Evolutionary conservation across 148 eudicot species (phyloP).

Genomic region (Tetragonia tetragonoides): DNA sequence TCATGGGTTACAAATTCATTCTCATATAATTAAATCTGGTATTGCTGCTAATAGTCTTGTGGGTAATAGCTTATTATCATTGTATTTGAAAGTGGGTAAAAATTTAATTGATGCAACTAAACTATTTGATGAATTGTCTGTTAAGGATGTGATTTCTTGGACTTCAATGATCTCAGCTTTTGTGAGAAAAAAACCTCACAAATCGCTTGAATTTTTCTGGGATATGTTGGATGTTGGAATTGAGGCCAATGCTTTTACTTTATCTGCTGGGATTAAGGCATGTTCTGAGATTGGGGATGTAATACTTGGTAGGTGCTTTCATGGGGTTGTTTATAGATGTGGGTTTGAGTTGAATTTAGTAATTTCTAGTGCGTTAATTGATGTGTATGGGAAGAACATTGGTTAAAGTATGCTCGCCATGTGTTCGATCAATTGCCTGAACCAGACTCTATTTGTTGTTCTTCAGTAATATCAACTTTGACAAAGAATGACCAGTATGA

Average conservation of each 20-base stretch:
- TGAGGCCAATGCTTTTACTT: constrained; percentile 73
- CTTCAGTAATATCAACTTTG: constrained; percentile 58
- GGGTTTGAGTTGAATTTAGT: constrained; percentile 59
- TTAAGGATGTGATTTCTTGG: constrained; percentile 84
- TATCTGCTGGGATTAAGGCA: constrained; percentile 70
- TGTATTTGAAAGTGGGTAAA: constrained; percentile 60
- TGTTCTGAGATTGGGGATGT: constrained; percentile 58
- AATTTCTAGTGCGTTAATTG: constrained; percentile 59
- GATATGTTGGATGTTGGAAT: constrained; percentile 61
- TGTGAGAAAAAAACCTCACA: constrained; percentile 42
- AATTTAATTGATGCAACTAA: constrained; percentile 38
- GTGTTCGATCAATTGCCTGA: constrained; percentile 66
- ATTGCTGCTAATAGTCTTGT: constrained; percentile 55
- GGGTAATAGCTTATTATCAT: constrained; percentile 68
- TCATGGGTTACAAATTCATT: constrained; percentile 64
- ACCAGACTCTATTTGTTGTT: constrained; percentile 74
- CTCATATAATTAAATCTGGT: constrained; percentile 55
- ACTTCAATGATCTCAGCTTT: constrained; percentile 74
- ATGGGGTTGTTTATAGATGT: constrained; percentile 60
- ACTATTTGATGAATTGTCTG: constrained; percentile 47
- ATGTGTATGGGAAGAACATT: constrained; percentile 68
- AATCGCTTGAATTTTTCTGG: constrained; percentile 41
- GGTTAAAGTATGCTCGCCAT: constrained; percentile 37
- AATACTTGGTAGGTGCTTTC: constrained; percentile 50
- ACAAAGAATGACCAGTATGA: constrained; percentile 59